phyloP scores from a whole-genome alignment of 2,329 filamentous ascomycete species.

The Myriosclerotinia curreyana region DNA sequence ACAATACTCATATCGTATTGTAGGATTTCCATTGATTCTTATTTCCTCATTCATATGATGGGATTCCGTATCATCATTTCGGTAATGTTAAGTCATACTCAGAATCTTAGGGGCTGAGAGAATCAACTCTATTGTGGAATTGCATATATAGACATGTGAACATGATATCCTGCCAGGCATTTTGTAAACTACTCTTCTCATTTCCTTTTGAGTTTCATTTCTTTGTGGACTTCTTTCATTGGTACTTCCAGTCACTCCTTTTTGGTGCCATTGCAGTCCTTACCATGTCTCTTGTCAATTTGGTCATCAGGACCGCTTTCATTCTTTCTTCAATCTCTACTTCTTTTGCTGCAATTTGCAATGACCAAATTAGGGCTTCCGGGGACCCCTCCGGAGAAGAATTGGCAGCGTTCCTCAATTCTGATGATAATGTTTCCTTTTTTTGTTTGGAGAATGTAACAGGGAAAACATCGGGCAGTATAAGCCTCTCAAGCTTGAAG shows the following conservation, averaged over 20 bases:
- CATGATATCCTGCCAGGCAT: neutral
- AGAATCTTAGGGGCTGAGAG: neutral
- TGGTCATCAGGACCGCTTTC: conserved; percentile 1
- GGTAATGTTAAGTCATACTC: neutral
- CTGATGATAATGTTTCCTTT: neutral
- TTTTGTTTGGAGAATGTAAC: neutral
- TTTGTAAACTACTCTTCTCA: neutral
- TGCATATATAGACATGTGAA: neutral
- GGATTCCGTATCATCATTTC: neutral
- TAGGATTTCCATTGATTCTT: conserved; percentile 1
- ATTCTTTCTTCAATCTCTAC: conserved; percentile 8
- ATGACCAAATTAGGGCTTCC: neutral
- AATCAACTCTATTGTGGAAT: neutral
- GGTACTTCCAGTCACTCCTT: neutral
- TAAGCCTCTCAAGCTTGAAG: neutral
- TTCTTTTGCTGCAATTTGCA: neutral
- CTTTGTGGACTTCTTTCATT: neutral
- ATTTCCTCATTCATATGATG: neutral
- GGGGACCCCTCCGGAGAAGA: neutral
- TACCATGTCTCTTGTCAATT: neutral
- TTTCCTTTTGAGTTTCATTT: neutral
- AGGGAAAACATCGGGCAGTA: neutral
- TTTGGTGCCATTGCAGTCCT: neutral
- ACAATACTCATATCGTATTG: neutral
- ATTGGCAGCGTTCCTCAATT: neutral